phyloP scores from a whole-genome alignment of 495 filamentous ascomycete species.

The Talaromyces stipitatus region DNA sequence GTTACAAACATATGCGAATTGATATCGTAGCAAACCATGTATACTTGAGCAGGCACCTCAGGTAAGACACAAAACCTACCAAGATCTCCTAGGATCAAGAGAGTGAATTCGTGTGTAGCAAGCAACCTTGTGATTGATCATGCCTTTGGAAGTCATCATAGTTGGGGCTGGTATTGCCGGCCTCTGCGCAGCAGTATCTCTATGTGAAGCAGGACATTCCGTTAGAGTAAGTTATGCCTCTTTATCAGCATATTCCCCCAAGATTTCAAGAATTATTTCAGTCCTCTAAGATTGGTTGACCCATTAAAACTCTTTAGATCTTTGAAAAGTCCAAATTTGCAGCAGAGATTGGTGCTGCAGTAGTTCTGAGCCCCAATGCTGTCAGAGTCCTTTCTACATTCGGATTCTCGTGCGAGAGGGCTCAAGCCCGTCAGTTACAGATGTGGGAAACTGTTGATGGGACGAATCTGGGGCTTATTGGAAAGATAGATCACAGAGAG shows the following conservation, averaged over 20 bases:
- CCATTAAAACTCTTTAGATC: constrained; percentile 6
- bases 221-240: constrained; percentile 14
- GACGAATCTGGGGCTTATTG: constrained; percentile 14
- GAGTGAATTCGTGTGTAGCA: background rate
- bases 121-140: background rate
- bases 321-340: constrained; percentile 17
- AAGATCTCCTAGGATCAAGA: background rate
- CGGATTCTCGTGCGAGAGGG: constrained; percentile 19
- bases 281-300: background rate
- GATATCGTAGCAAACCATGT: background rate
- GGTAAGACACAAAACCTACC: background rate
- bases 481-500: constrained; percentile 12
- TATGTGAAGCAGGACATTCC: constrained; percentile 15
- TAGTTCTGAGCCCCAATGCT: constrained; percentile 37
- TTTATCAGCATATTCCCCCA: background rate
- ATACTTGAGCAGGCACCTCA: background rate
- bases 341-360: constrained; percentile 41
- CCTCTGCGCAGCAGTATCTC: constrained; percentile 30
- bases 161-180: constrained; percentile 41
- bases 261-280: background rate
- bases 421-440: constrained; percentile 18
- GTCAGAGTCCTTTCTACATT: constrained; percentile 27
- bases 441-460: constrained; percentile 18
- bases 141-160: constrained; percentile 25
- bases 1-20: background rate